Evolutionary conservation across 1,284 basidiomycete genomes (phyloP).

Genomic region (Papiliotrema laurentii): DNA sequence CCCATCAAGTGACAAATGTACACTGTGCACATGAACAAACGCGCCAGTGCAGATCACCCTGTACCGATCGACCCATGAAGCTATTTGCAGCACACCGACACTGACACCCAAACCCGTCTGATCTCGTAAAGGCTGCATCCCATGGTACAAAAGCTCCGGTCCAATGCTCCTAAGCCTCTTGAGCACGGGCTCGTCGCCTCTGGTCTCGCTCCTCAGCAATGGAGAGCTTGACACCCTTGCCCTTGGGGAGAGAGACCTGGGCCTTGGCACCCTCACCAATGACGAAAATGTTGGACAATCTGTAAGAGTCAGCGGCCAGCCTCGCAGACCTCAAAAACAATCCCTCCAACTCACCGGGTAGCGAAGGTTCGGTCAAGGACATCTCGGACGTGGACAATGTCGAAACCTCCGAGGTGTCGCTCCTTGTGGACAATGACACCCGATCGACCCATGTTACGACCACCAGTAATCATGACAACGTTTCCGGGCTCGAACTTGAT

Average conservation of each 20-base stretch:
- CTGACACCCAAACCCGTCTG: no score
- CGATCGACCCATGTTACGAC: constrained; percentile 98
- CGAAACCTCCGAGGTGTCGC: constrained; percentile 96
- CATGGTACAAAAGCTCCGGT: constrained; percentile 5
- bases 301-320: constrained; percentile 34
- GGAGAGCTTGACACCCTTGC: constrained; percentile 66
- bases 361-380: constrained; percentile 92
- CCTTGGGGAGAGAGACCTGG: constrained; percentile 95
- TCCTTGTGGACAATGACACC: constrained; percentile 94
- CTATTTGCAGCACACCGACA: no score
- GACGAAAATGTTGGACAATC: constrained; percentile 95
- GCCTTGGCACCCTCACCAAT: constrained; percentile 94
- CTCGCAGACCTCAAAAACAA: neutral
- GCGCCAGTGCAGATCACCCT: no score
- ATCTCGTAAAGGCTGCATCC: constrained; percentile 9
- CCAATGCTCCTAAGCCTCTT: constrained; percentile 31
- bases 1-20: no score
- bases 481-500: constrained; percentile 97
- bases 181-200: constrained; percentile 36
- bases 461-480: constrained; percentile 96
- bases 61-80: no score
- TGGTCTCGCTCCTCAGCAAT: constrained; percentile 48
- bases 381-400: constrained; percentile 97
- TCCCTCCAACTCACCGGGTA: constrained; percentile 65
- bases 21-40: no score